Evolutionary conservation across 1,139 yeast species (phyloP), one percentile per base, ranked within the genome.

Genomic region (Scheffersomyces segobiensis): DNA sequence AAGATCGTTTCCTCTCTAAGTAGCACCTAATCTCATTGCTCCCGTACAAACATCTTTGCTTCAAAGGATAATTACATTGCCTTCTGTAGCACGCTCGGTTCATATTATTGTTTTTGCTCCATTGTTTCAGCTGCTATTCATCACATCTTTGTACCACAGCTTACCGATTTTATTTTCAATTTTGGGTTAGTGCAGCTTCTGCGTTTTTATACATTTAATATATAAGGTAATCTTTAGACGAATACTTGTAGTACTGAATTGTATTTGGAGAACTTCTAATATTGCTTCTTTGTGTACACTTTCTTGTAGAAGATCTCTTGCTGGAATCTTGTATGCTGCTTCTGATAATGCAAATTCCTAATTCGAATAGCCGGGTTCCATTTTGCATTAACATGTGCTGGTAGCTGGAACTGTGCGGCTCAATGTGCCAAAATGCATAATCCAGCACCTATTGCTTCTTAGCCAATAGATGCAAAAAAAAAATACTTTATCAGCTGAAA

Each of bases 1-100:
- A 69, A 84, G 83, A 72, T 82, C 88, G 56, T 76, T 75, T 61
- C 60, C 63, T 53, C 46, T 46, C 24, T 32, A 32, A 4, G 42
- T 12, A 10, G 42, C 17, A 10, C 42, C 42, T 10, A 32, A 32
- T 32, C 42, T 32, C 42, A 32, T 32, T 12, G 42, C 42, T 32
- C 42, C 42, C 42, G 42, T 14, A 32, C 42, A 32, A 12, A 12
- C 42, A 10, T 32, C 7, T 32, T 14, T 32, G 42, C 42, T 32
- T 12, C 42, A 14, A 32, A 32, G 42, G 42, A 32, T 10, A 32
- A 32, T 32, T 32, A 14, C 42, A 32, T 17, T 7, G 42, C 42
- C 42, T 32, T 32, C 42, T 10, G 7, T 32, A 32, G 42, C 42
- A 32, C 42, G 14, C 42, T 32, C 42, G 42, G 42, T 32, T 32